Percentiles rank a stretch among this genome's conserved stretches.
These are phyloP conservation scores for Aureobasidium musti DNA, from an alignment of 2,329 filamentous ascomycete species.

Conservation along the genomic window DNA sequence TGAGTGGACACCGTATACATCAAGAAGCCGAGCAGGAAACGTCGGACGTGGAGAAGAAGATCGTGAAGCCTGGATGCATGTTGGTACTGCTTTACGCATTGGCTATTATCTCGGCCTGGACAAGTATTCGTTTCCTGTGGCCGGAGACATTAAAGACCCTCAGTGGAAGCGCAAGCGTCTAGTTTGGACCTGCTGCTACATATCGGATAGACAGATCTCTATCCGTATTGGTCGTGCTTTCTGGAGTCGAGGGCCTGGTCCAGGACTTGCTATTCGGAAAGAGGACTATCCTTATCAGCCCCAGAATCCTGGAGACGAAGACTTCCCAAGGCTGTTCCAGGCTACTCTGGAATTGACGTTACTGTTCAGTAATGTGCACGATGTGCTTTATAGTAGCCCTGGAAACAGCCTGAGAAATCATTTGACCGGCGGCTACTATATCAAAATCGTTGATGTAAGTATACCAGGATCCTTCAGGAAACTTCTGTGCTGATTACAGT, in stretches of 20 bases:
- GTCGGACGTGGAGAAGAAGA: conserved; percentile 73
- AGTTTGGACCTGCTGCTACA: conserved; percentile 69
- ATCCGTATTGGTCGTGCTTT: conserved; percentile 72
- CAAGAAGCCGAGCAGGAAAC: conserved; percentile 60
- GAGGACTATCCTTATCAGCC: conserved; percentile 68
- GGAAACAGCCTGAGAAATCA: conserved; percentile 70
- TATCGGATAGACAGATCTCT: conserved; percentile 67
- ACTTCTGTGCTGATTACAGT: not conserved
- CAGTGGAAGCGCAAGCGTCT: conserved; percentile 64
- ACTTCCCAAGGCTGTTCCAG: conserved; percentile 69
- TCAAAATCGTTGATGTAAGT: conserved; percentile 65
- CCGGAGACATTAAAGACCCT: conserved; percentile 60
- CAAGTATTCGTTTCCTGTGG: conserved; percentile 65
- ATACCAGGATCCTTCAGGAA: not conserved
- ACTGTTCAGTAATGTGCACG: conserved; percentile 72
- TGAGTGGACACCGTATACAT: conserved; percentile 71
- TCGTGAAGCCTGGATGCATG: conserved; percentile 75
- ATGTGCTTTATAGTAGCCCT: conserved; percentile 71
- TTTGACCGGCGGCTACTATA: conserved; percentile 66
- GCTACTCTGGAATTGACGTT: conserved; percentile 71
- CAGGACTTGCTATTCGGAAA: conserved; percentile 63
- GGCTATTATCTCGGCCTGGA: conserved; percentile 71
- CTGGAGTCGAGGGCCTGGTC: conserved; percentile 71
- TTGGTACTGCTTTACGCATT: conserved; percentile 67
- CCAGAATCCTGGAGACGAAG: conserved; percentile 60